These are phyloP conservation scores for Gynandropsis gynandra DNA, from an alignment of 345 rosid genomes.

Conservation along the genomic window DNA sequence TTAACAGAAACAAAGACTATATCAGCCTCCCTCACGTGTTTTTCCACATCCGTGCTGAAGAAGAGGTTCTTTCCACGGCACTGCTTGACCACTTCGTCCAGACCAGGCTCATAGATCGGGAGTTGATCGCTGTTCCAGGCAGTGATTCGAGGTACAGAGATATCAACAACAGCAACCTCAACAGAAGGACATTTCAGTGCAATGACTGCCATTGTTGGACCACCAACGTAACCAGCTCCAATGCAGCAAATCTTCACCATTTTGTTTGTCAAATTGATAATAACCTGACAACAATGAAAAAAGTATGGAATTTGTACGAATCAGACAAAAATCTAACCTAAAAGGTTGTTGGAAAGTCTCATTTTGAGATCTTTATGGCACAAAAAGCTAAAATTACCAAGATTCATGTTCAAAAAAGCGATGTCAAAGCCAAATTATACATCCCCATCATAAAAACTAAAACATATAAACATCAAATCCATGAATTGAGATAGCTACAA, in stretches of 20 bases:
- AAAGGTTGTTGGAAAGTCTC: too few relatives aligned
- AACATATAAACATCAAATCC: slow-evolving; percentile 3
- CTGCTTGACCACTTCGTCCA: slow-evolving; percentile 68
- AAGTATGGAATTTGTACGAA: too few relatives aligned
- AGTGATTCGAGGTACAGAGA: slow-evolving; percentile 59
- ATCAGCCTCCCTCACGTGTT: slow-evolving; percentile 71
- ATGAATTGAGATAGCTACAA: not conserved
- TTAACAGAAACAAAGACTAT: slow-evolving; percentile 89
- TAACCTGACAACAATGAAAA: not conserved
- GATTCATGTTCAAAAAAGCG: too few relatives aligned
- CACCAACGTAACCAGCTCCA: slow-evolving; percentile 97
- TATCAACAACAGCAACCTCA: slow-evolving; percentile 87
- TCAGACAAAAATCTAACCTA: too few relatives aligned
- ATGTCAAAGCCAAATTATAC: not conserved
- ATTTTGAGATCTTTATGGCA: too few relatives aligned
- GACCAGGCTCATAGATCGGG: slow-evolving; percentile 92
- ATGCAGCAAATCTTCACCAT: slow-evolving; percentile 98
- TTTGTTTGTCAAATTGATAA: slow-evolving; percentile 25
- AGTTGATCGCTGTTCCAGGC: slow-evolving; percentile 92
- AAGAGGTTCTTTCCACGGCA: slow-evolving; percentile 84
- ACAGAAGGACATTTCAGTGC: slow-evolving; percentile 84
- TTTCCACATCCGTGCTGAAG: slow-evolving; percentile 91
- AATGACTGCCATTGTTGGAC: slow-evolving; percentile 94
- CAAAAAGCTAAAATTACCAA: too few relatives aligned
- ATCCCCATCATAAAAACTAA: slow-evolving; percentile 13